Conservation (phyloP, 148 eudicot genomes). For the Salicornia ramosissima region DNA sequence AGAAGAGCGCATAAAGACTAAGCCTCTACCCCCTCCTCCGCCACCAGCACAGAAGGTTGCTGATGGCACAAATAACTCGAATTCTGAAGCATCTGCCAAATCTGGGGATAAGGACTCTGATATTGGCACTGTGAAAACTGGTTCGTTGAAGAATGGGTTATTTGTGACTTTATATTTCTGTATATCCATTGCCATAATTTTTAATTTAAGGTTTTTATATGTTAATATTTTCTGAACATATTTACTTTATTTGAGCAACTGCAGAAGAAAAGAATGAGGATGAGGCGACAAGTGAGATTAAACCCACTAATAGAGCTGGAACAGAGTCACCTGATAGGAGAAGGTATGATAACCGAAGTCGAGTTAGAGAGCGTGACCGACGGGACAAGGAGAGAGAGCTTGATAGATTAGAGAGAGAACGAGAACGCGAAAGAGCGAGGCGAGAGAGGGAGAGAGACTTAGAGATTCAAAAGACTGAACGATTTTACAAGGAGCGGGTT, state of each 20-base stretch:
- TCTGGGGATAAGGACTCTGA: slow-evolving; percentile 72
- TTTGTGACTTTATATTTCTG: not conserved
- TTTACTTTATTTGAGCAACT: slow-evolving; percentile 19
- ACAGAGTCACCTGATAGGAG: slow-evolving; percentile 81
- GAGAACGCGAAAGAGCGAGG: slow-evolving; percentile 86
- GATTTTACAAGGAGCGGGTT: slow-evolving; percentile 61
- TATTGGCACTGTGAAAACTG: slow-evolving; percentile 43
- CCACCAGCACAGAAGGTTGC: slow-evolving; percentile 39
- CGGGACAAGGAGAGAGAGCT: slow-evolving; percentile 88
- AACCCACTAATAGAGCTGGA: slow-evolving; percentile 48
- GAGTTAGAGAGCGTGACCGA: slow-evolving; percentile 67
- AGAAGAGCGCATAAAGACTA: slow-evolving; percentile 75
- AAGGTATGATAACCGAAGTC: slow-evolving; percentile 59
- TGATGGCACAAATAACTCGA: slow-evolving; percentile 44
- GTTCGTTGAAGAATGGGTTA: slow-evolving; percentile 29
- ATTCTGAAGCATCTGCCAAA: slow-evolving; percentile 53
- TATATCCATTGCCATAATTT: not conserved
- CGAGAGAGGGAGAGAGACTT: slow-evolving; percentile 87
- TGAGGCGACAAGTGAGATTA: slow-evolving; percentile 59
- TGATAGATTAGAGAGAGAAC: slow-evolving; percentile 87
- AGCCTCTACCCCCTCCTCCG: slow-evolving; percentile 78
- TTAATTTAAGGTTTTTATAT: not conserved
- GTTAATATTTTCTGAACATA: not conserved
- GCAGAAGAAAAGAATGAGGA: slow-evolving; percentile 71
- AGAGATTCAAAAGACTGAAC: slow-evolving; percentile 77